These are phyloP conservation scores for Chrysopogon serrulatus DNA, from an alignment of 176 grass and related monocot genomes.

Conservation along the genomic window DNA sequence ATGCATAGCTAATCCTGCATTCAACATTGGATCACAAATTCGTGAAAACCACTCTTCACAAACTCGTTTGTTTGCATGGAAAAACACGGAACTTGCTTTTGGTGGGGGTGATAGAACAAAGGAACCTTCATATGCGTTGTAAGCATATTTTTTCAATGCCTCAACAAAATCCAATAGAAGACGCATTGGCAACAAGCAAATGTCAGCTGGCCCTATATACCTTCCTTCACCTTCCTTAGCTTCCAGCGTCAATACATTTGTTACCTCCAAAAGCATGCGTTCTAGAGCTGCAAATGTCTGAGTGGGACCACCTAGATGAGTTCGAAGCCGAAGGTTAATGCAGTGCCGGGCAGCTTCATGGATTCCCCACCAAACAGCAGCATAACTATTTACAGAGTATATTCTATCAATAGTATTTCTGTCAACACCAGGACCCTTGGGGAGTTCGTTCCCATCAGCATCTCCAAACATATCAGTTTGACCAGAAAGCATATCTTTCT, in stretches of 20 bases:
- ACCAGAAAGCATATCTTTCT: constrained; percentile 62
- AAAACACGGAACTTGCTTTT: constrained; percentile 83
- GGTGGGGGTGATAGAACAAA: constrained; percentile 67
- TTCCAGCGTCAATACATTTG: constrained; percentile 65
- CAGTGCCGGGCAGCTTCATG: constrained; percentile 92
- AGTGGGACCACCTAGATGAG: constrained; percentile 90
- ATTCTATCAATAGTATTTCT: constrained; percentile 61
- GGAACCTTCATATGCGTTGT: constrained; percentile 98
- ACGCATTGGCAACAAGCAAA: constrained; percentile 74
- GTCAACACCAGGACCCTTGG: constrained; percentile 46
- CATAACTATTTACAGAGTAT: constrained; percentile 89
- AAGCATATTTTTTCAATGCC: constrained; percentile 92
- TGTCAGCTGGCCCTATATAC: constrained; percentile 59
- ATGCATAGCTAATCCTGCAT: constrained; percentile 82
- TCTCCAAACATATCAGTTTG: constrained; percentile 67
- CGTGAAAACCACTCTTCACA: constrained; percentile 99
- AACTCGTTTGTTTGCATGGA: constrained; percentile 91
- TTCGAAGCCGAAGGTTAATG: constrained; percentile 92
- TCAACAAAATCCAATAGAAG: constrained; percentile 94
- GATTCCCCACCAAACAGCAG: constrained; percentile 95
- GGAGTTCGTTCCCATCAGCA: constrained; percentile 40
- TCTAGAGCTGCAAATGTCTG: constrained; percentile 98
- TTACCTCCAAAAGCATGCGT: constrained; percentile 89
- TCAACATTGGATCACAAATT: constrained; percentile 98
- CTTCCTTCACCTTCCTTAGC: constrained; percentile 72